These are phyloP conservation scores for Candida sphagnicola DNA, from an alignment of 805 yeast species.

Conservation along the genomic window DNA sequence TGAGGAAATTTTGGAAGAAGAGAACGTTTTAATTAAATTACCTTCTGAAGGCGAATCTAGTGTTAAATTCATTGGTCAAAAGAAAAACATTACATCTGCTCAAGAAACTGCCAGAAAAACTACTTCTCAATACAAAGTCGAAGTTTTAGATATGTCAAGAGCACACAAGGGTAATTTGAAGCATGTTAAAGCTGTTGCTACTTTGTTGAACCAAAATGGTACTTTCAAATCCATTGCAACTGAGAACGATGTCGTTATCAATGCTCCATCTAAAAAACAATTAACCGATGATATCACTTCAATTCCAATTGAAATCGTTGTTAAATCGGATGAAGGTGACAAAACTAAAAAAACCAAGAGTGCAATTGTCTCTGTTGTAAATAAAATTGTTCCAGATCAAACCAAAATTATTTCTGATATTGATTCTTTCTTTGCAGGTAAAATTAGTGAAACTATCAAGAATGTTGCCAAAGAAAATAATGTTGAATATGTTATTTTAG, in stretches of 20 bases:
- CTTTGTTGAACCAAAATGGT: conserved; percentile 55
- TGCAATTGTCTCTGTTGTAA: conserved; percentile 69
- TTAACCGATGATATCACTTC: conserved; percentile 37
- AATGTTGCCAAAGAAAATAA: conserved; percentile 41
- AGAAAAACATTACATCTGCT: conserved; percentile 54
- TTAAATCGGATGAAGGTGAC: conserved; percentile 44
- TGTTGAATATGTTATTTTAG: conserved; percentile 59
- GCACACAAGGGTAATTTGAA: conserved; percentile 79
- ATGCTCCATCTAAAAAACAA: conserved; percentile 32
- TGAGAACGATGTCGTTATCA: conserved; percentile 32
- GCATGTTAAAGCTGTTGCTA: conserved; percentile 75
- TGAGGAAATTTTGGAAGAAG: conserved; percentile 47
- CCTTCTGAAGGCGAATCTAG: conserved; percentile 46
- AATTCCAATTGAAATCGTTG: conserved; percentile 62
- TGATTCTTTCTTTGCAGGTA: conserved; percentile 53
- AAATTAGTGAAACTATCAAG: conserved; percentile 40
- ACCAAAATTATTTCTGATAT: conserved; percentile 59
- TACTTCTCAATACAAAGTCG: conserved; percentile 58
- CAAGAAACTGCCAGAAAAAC: conserved; percentile 55
- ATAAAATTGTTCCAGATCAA: conserved; percentile 64
- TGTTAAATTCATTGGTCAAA: conserved; percentile 64
- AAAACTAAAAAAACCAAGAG: conserved; percentile 61
- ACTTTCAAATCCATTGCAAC: conserved; percentile 40
- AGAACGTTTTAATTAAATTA: conserved; percentile 53
- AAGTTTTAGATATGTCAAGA: conserved; percentile 73